phyloP scores from a whole-genome alignment of 2,329 filamentous ascomycete genomes.

The Macrophomina pseudophaseolina region DNA sequence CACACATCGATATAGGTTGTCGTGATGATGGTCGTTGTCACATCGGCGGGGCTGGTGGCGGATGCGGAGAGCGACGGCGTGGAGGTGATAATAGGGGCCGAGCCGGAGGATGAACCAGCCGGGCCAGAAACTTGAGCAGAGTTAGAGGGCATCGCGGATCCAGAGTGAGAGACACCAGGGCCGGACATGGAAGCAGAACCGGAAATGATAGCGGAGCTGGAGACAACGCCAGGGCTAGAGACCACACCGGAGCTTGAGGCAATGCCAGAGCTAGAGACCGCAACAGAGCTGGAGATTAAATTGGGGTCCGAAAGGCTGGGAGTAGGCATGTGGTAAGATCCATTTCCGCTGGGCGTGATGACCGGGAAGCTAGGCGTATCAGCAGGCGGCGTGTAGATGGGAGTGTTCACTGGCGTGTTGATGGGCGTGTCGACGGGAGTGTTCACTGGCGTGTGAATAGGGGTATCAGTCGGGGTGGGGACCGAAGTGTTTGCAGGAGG shows the following conservation, averaged over 20 bases:
- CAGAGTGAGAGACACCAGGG: not conserved
- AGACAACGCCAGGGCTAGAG: not conserved
- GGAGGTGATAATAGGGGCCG: not conserved
- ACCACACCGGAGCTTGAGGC: not conserved
- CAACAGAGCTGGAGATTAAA: not conserved
- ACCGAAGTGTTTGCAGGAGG: not conserved
- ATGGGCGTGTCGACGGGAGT: not conserved
- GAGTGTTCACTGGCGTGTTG: not conserved
- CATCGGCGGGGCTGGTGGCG: not conserved
- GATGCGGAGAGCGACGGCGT: not conserved
- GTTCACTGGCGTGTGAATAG: not conserved
- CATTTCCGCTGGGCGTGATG: not conserved
- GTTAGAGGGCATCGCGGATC: not conserved
- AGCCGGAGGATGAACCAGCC: not conserved
- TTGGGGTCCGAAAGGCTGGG: not conserved
- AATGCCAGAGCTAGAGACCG: not conserved
- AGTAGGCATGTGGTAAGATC: not conserved
- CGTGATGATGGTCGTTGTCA: constrained; percentile 32
- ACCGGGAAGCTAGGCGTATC: not conserved
- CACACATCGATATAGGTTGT: constrained; percentile 41
- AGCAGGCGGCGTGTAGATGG: not conserved
- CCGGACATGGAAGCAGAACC: not conserved
- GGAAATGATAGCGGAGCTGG: not conserved
- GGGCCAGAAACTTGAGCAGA: constrained; percentile 2
- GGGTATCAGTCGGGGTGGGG: not conserved